Evolutionary conservation across 768 basidiomycete genomes (phyloP).

Genomic region (Suillus tomentosus): DNA sequence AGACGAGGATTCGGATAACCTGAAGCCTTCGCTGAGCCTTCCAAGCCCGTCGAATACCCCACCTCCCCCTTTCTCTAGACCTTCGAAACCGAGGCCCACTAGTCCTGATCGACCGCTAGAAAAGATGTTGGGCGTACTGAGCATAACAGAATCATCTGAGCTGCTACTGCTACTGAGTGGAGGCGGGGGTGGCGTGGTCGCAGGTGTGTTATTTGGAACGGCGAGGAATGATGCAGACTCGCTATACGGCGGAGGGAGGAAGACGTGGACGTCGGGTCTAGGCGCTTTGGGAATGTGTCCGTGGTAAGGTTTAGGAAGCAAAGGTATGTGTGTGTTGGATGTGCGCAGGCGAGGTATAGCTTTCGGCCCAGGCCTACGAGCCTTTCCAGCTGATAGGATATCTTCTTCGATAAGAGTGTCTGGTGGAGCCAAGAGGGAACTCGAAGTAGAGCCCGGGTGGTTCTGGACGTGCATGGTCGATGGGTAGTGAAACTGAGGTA

Average conservation of each 20-base stretch:
- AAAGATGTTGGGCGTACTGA: not conserved
- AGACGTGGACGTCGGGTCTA: slow-evolving; percentile 27
- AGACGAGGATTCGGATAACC: slow-evolving; percentile 6
- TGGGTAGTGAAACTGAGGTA: slow-evolving; percentile 15
- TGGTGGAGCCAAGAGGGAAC: slow-evolving; percentile 13
- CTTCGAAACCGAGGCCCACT: slow-evolving; percentile 30
- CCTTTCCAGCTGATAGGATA: slow-evolving; percentile 23
- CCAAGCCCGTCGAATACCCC: slow-evolving; percentile 31
- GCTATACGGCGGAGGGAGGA: slow-evolving; percentile 27
- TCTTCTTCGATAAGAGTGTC: slow-evolving; percentile 19
- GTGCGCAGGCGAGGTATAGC: not conserved
- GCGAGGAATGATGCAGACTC: slow-evolving; percentile 16
- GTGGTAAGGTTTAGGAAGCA: slow-evolving; percentile 16
- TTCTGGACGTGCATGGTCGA: slow-evolving; percentile 10
- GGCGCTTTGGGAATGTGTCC: slow-evolving; percentile 29
- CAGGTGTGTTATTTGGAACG: slow-evolving; percentile 33
- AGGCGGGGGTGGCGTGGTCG: not conserved
- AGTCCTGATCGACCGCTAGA: not conserved
- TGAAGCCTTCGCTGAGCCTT: slow-evolving; percentile 30
- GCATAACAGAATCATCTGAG: not conserved
- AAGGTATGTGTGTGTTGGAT: slow-evolving; percentile 19
- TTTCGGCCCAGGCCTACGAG: slow-evolving; percentile 23
- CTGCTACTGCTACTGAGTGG: not conserved
- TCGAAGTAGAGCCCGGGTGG: slow-evolving; percentile 6
- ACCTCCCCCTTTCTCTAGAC: slow-evolving; percentile 28